These are phyloP conservation scores for Neurospora cerealis DNA, from an alignment of 495 filamentous ascomycete species.

Conservation along the genomic window DNA sequence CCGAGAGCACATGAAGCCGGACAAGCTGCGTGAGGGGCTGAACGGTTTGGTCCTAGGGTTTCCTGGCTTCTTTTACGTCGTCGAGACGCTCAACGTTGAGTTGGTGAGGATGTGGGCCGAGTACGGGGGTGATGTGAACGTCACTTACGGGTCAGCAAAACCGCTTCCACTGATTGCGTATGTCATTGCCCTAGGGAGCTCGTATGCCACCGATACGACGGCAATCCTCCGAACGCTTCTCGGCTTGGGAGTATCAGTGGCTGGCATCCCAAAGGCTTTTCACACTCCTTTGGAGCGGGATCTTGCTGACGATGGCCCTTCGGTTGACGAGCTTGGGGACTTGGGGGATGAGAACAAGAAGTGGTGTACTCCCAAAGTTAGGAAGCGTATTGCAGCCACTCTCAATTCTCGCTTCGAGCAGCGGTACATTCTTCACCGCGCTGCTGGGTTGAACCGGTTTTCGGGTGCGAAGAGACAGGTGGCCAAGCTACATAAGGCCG, in stretches of 20 bases:
- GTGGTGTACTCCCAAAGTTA: conserved; percentile 10
- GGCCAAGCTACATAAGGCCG: conserved; percentile 19
- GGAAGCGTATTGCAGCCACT: conserved; percentile 23
- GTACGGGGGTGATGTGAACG: conserved; percentile 27
- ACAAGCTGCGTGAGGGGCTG: conserved; percentile 17
- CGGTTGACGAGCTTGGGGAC: background rate
- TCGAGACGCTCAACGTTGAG: conserved; percentile 28
- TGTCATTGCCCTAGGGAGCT: conserved; percentile 25
- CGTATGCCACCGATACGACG: conserved; percentile 24
- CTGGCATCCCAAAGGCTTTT: conserved; percentile 25
- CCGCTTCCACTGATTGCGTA: conserved; percentile 35
- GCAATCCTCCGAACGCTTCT: conserved; percentile 25
- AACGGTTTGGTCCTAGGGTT: conserved; percentile 23
- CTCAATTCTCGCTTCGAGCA: conserved; percentile 22
- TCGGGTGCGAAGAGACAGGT: conserved; percentile 26
- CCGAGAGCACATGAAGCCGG: conserved; percentile 4
- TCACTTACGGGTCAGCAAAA: conserved; percentile 11
- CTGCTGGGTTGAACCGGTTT: conserved; percentile 15
- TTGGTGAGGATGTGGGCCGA: conserved; percentile 26
- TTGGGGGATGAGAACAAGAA: background rate
- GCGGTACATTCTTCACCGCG: conserved; percentile 33
- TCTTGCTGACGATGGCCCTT: conserved; percentile 8
- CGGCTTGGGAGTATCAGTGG: conserved; percentile 27
- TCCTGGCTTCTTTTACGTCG: conserved; percentile 36
- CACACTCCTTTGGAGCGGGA: conserved; percentile 20